A percentile compares a stretch with the other conserved stretches of the same genome.
Conservation (phyloP, 164 flowering plant genomes). For the Magnolia sinica region DNA sequence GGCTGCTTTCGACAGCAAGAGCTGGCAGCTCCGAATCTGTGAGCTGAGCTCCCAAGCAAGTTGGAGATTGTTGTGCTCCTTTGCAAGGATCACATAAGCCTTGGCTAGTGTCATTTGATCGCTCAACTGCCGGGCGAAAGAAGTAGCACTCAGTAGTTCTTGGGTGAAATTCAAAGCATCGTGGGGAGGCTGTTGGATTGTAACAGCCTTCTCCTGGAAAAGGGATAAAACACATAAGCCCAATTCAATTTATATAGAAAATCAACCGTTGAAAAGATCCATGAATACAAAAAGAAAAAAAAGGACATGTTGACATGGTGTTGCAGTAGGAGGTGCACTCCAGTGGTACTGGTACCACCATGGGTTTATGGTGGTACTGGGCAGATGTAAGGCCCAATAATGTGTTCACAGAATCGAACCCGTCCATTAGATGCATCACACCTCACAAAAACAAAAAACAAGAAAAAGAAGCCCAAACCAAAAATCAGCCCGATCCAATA, state of each 20-base stretch:
- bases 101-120: conserved; percentile 94
- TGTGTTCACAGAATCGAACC: no score
- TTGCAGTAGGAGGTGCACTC: no score
- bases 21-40: conserved; percentile 76
- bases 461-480: no score
- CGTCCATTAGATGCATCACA: no score
- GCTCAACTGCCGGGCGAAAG: conserved; percentile 75
- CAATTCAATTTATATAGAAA: neutral
- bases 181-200: conserved; percentile 21
- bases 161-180: conserved; percentile 49
- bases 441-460: no score
- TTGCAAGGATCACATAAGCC: conserved; percentile 85
- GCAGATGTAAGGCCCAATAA: no score
- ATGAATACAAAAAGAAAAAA: neutral
- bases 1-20: conserved; percentile 85
- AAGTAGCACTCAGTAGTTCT: conserved; percentile 55
- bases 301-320: neutral
- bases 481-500: no score
- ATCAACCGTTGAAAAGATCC: no score
- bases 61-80: conserved; percentile 85
- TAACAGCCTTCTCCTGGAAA: conserved; percentile 40
- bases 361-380: no score
- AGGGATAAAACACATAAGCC: conserved; percentile 1
- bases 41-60: conserved; percentile 92
- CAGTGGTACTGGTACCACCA: no score